These are phyloP conservation scores for Murraya paniculata DNA, from an alignment of 345 rosid species.

Conservation along the genomic window DNA sequence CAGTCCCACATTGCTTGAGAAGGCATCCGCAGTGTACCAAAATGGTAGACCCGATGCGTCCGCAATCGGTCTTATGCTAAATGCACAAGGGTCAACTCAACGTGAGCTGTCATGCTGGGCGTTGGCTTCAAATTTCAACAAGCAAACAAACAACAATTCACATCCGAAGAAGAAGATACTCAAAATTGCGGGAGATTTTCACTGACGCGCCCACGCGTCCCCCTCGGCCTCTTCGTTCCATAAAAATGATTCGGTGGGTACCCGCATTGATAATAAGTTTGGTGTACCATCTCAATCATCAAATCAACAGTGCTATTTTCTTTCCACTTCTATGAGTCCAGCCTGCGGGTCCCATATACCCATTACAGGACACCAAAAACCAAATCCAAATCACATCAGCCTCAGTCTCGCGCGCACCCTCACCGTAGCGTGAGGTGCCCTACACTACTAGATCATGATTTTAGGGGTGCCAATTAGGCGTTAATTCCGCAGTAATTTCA, in stretches of 20 bases:
- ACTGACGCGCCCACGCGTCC: background rate
- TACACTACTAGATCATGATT: conserved; percentile 4
- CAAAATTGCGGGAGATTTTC: background rate
- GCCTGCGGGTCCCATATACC: conserved; percentile 10
- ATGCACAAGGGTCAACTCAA: no score
- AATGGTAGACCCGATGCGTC: no score
- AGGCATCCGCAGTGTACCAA: no score
- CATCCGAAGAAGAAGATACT: no score
- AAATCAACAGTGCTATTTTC: conserved; percentile 4
- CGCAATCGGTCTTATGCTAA: no score
- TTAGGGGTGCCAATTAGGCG: conserved; percentile 14
- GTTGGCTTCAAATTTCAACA: background rate
- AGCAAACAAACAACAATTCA: background rate
- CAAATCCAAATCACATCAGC: conserved; percentile 12
- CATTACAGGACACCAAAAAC: background rate
- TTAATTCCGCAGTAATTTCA: conserved; percentile 23
- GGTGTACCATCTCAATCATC: conserved; percentile 40
- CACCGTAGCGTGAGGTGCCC: background rate
- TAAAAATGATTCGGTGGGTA: conserved; percentile 37
- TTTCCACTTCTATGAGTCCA: conserved; percentile 19
- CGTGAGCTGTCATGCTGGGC: background rate
- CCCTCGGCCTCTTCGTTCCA: background rate
- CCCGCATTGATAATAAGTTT: conserved; percentile 31
- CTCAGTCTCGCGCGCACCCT: background rate
- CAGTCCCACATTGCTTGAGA: no score